Evolutionary conservation across 1,284 basidiomycete species (phyloP).

Genomic region (Phaffia rhodozyma): DNA sequence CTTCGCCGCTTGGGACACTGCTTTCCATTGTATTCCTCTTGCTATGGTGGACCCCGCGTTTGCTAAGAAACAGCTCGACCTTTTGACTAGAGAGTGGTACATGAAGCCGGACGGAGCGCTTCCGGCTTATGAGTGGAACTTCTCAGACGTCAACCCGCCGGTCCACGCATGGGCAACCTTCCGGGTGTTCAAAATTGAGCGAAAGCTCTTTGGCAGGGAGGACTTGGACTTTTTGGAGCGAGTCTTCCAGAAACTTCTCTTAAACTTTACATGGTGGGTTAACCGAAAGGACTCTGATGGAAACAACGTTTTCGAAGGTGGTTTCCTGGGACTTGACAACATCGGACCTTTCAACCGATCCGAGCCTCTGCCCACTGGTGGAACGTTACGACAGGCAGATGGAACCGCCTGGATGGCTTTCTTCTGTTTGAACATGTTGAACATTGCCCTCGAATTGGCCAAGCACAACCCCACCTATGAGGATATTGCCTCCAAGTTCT

Average conservation of each 20-base stretch:
- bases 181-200: slow-evolving; percentile 95
- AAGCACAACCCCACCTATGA: slow-evolving; percentile 97
- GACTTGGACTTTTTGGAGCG: slow-evolving; percentile 89
- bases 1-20: slow-evolving; percentile 75
- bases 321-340: slow-evolving; percentile 95
- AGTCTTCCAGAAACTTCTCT: slow-evolving; percentile 91
- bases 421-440: slow-evolving; percentile 93
- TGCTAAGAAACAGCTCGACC: slow-evolving; percentile 92
- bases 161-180: slow-evolving; percentile 98
- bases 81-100: slow-evolving; percentile 97
- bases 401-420: slow-evolving; percentile 99
- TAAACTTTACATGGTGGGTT: slow-evolving; percentile 99
- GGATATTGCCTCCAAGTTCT: slow-evolving; percentile 92
- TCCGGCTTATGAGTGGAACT: slow-evolving; percentile 99
- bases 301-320: slow-evolving; percentile 94
- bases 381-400: slow-evolving; percentile 83
- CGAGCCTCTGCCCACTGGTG: slow-evolving; percentile 87
- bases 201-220: slow-evolving; percentile 81
- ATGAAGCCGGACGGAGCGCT: slow-evolving; percentile 94
- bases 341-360: slow-evolving; percentile 97
- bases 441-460: slow-evolving; percentile 91
- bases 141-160: slow-evolving; percentile 90
- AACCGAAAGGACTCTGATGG: slow-evolving; percentile 93
- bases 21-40: slow-evolving; percentile 95
- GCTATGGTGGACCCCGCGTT: slow-evolving; percentile 89